Evolutionary conservation across 441 rosid genomes (phyloP), one percentile per base, ranked within the genome.

Genomic region (Populus trichocarpa): DNA sequence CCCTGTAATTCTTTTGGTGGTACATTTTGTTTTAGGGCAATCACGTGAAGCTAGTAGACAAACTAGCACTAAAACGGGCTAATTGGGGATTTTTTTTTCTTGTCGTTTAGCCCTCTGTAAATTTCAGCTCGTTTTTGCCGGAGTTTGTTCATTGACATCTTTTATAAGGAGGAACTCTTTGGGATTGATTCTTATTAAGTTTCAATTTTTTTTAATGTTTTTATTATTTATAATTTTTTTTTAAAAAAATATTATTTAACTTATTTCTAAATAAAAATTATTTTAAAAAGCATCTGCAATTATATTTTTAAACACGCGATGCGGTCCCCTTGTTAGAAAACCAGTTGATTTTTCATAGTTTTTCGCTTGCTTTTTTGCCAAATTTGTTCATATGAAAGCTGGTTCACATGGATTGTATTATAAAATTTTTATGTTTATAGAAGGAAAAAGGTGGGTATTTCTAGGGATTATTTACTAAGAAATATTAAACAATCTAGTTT

Each of bases 11-110:
- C 20, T 72, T 79, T 74, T 30, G 22, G 66, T 6, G 61, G 35
- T 9, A 71, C 42, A 14, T 36, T 42, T 38, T 63, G 50, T 74
- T 38, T n/a, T 20, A 30, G 36, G 78, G 75, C 7, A 22, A 65
- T 89, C 96, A 87, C 97, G 95, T 84, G 95, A 86, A 85, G 88
- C 86, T 78, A 88, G 74, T 65, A 33, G 89, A 87, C 93, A 85
- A 83, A 78, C 91, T 20, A n/a, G 63, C 2, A 20, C 3, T 46
- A 85, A 85, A 80, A 6, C 1, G 65, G 72, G 74, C 74, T 20
- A 8, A 36, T 23, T 23, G 83, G 71, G 83, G 71, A 38, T 26
- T 59, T 80, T 84, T 75, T 80, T 74, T 33, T 74, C 75, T 78
- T 75, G 69, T 81, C 75, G 32, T 75, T 77, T 80, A 72, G 70